These are phyloP conservation scores for Brassica incana DNA, from an alignment of 345 rosid genomes.

Conservation along the genomic window DNA sequence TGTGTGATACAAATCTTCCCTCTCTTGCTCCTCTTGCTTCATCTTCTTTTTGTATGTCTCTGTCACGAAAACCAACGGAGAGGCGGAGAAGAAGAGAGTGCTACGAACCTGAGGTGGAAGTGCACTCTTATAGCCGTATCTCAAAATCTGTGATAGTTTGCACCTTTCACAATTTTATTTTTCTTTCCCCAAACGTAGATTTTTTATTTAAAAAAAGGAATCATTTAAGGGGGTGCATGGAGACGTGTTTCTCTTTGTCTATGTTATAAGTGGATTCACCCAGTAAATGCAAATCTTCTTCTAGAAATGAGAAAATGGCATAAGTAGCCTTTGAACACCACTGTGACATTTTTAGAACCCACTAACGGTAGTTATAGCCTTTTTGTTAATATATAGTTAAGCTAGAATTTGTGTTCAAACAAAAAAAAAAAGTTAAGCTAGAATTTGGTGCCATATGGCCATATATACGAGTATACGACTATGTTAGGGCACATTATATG, in stretches of 20 bases:
- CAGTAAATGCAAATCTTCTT: background rate
- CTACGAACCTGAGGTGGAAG: background rate
- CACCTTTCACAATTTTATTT: no score
- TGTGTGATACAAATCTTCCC: conserved; percentile 54
- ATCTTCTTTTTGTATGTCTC: conserved; percentile 26
- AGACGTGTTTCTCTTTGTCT: background rate
- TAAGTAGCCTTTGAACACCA: background rate
- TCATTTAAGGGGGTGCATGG: background rate
- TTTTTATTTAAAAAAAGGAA: background rate
- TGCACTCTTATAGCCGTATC: background rate
- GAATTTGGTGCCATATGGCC: background rate
- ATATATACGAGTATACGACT: background rate
- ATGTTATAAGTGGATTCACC: background rate
- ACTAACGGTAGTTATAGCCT: background rate
- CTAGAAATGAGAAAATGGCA: background rate
- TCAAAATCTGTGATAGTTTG: no score
- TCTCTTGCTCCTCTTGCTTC: conserved; percentile 60
- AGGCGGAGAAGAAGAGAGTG: background rate
- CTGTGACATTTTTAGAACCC: background rate
- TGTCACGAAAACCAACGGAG: background rate
- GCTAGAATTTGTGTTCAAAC: background rate
- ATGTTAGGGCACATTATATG: background rate
- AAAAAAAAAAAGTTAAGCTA: background rate
- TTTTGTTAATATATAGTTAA: background rate
- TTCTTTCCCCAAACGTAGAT: background rate